Evolutionary conservation across 2,329 filamentous ascomycete species (phyloP), one percentile per base, ranked within the genome.

Genomic region (Botrytis fabae): DNA sequence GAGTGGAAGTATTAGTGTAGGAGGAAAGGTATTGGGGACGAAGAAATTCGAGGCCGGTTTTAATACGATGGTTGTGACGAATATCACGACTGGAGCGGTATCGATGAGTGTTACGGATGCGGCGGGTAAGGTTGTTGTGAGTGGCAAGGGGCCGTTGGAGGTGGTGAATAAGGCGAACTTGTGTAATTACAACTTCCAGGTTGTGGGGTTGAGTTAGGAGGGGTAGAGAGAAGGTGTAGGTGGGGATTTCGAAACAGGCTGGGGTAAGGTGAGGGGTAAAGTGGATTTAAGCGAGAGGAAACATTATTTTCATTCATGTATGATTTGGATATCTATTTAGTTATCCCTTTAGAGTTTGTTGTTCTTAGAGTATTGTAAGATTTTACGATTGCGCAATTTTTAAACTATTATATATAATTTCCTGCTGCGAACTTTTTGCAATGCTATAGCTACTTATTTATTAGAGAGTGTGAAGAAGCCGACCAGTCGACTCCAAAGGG

Each of bases 1-100:
- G 25, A 38, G 20, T 8, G 64, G 51, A 7, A 74, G 57, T 46
- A 64, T 74, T 64, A 72, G 62, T 16, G 71, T 61, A 25, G 76
- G 76, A 5, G 60, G 65, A 20, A 72, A 35, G 22, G 70, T 46
- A 1, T 42, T 74, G 12, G 73, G 73, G 1, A 68, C 54, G 7
- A 59, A 74, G 35, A 44, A n/a, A 14, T 42, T 74, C 2, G 35
- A 20, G 14, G 28, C 70, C 1, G 76, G 76, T 2, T 77, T 62
- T 54, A 78, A 78, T 57, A 51, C 42, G 4, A 75, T 74, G 59
- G 65, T 62, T 22, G 73, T 77, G 42, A 3, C 7, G 40, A 74
- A 75, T 16, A 57, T 77, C 69, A 76, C 72, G 22, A 70, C 74
- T 1, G 76, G 75, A 3, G 51, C 51, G 32, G 76, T 76, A 3